These are phyloP conservation scores for Meredithiella fracta DNA, from an alignment of 2,329 filamentous ascomycete species.

Conservation along the genomic window DNA sequence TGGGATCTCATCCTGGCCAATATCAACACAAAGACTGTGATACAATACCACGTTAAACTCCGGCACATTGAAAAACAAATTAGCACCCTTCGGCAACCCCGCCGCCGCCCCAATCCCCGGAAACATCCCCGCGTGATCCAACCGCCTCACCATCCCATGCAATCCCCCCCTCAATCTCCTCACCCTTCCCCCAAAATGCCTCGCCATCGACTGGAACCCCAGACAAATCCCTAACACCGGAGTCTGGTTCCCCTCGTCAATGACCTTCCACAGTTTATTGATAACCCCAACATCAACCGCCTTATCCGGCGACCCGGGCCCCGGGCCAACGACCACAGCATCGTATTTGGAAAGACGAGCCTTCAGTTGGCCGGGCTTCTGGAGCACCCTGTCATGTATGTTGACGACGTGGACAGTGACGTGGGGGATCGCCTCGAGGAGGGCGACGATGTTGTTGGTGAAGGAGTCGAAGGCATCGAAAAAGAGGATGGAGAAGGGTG, in stretches of 20 bases:
- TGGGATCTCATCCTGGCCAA: constrained; percentile 30
- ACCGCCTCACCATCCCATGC: constrained; percentile 62
- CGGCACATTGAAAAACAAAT: constrained; percentile 49
- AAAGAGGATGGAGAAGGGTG: constrained; percentile 50
- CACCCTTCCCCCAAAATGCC: constrained; percentile 50
- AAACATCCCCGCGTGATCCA: constrained; percentile 33
- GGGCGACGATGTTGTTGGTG: constrained; percentile 79
- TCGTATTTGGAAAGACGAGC: constrained; percentile 43
- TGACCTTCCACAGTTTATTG: constrained; percentile 48
- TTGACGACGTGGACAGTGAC: constrained; percentile 50
- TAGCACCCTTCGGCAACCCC: constrained; percentile 20
- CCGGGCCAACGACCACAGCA: constrained; percentile 78
- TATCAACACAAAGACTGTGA: constrained; percentile 44
- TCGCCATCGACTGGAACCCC: constrained; percentile 69
- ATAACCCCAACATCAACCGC: constrained; percentile 71
- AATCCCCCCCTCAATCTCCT: constrained; percentile 52
- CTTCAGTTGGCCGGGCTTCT: constrained; percentile 19
- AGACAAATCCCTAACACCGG: constrained; percentile 81
- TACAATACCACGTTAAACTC: constrained; percentile 59
- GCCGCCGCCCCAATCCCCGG: constrained; percentile 1
- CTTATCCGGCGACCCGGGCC: constrained; percentile 64
- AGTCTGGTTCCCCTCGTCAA: constrained; percentile 22
- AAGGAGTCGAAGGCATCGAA: constrained; percentile 96
- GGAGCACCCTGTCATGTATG: constrained; percentile 44
- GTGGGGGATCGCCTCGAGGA: constrained; percentile 53